A percentile compares a stretch with the other conserved stretches of the same genome.
phyloP scores from a whole-genome alignment of 1,139 yeast genomes.

The Geotrichum citri-aurantii region DNA sequence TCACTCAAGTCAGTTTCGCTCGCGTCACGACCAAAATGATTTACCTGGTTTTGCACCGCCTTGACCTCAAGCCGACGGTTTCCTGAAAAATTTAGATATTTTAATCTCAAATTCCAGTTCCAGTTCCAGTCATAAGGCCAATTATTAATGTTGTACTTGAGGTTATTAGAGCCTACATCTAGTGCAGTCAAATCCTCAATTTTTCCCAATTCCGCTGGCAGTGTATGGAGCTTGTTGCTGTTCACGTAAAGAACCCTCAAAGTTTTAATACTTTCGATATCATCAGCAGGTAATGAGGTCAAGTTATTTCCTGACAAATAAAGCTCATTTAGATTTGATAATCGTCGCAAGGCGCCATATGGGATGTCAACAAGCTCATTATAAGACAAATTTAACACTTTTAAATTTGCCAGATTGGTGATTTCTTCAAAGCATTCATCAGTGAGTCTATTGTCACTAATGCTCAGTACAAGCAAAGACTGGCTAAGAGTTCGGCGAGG shows the following conservation, averaged over 20 bases:
- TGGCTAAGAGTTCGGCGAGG: conserved; percentile 23
- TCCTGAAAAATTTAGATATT: conserved; percentile 83
- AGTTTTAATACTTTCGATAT: conserved; percentile 55
- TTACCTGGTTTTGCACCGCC: conserved; percentile 45
- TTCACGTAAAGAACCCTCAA: conserved; percentile 65
- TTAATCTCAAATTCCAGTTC: conserved; percentile 75
- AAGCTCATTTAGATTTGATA: conserved; percentile 55
- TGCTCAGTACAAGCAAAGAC: conserved; percentile 51
- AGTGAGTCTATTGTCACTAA: conserved; percentile 78
- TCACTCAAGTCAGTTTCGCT: conserved; percentile 55
- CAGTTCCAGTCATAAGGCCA: conserved; percentile 98
- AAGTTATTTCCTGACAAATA: conserved; percentile 80
- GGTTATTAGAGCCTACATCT: conserved; percentile 86
- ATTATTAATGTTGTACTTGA: conserved; percentile 87
- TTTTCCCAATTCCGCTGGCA: conserved; percentile 88
- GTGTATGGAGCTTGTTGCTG: conserved; percentile 75
- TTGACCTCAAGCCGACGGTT: conserved; percentile 85
- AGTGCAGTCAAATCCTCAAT: conserved; percentile 58
- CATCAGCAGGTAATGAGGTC: conserved; percentile 78
- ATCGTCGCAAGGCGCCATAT: conserved; percentile 56
- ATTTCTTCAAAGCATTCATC: conserved; percentile 74
- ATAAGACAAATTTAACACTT: conserved; percentile 68
- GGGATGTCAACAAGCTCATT: conserved; percentile 82
- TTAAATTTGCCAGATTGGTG: conserved; percentile 53
- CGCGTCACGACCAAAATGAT: conserved; percentile 16